Evolutionary conservation across 192 early-diverging fungal genomes (phyloP), one percentile per base, ranked within the genome.

Genomic region (Mycoemilia scoparia): DNA sequence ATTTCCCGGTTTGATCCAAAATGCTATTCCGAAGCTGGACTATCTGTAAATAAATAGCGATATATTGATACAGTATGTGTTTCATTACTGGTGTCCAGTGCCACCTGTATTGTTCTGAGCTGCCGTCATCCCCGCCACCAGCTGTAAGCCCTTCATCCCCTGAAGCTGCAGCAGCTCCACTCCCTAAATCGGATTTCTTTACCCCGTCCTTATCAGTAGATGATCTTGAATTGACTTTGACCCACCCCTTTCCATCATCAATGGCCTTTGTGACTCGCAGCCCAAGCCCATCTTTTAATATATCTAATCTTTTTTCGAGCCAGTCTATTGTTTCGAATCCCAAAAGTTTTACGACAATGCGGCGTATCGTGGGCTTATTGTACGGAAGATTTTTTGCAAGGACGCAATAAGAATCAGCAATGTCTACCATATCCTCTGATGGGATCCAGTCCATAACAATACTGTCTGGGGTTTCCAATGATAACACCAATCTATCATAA

Each of bases 81-180:
- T 63, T 63, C 46, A 53, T 63, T 21, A 63, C 34, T 26, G 60
- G 56, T 16, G 60, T 57, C 60, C 60, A 63, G 21, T 63, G 60
- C 60, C 60, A 63, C 31, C 60, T 45, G 22, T 57, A 49, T 21
- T 57, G 60, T 7, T 53, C 38, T 5, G 40, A 41, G 40, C 58
- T 41, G 34, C 12, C 17, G 25, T 23, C 12, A n/a, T 37, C 36
- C 19, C 39, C 29, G 21, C n/a, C n/a, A 2, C 32, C 11, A 18
- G 9, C 15, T 18, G 21, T 26, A 15, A 15, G 30, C 7, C 20
- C 27, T 1, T 49, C 43, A 1, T 42, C 45, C 3, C 44, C n/a
- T n/a, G n/a, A n/a, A n/a, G n/a, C n/a, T n/a, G n/a, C n/a, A n/a
- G n/a, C n/a, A n/a, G n/a, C n/a, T n/a, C n/a, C n/a, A n/a, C n/a